Conservation (phyloP, 2,329 filamentous ascomycete species). For the Cytospora leucostoma region DNA sequence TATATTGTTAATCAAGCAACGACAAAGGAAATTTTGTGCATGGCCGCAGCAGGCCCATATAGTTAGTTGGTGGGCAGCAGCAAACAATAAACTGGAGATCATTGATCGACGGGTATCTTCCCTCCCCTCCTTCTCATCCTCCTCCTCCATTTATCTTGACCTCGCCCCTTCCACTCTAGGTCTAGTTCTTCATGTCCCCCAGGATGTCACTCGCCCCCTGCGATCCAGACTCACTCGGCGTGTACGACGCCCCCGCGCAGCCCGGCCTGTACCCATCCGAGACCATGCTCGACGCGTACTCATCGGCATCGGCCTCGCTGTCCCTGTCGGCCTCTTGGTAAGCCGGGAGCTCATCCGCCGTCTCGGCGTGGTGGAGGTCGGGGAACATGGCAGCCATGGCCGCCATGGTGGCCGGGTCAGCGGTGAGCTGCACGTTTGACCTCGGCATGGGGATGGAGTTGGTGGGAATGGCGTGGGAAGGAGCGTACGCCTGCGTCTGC, state of each 20-base stretch:
- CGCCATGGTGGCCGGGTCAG: conserved; percentile 27
- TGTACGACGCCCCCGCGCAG: conserved; percentile 31
- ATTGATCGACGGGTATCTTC: conserved; percentile 25
- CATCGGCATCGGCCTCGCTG: conserved; percentile 31
- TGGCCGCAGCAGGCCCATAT: no score
- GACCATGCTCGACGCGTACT: conserved; percentile 40
- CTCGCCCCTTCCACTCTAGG: not conserved
- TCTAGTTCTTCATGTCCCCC: conserved; percentile 32
- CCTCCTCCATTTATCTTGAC: not conserved
- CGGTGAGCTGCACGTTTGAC: conserved; percentile 15
- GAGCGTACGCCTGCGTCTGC: conserved; percentile 15
- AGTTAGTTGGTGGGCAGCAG: no score
- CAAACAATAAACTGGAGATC: conserved; percentile 13
- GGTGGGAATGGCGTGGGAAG: conserved; percentile 21
- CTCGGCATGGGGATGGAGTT: conserved; percentile 19
- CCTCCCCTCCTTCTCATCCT: not conserved
- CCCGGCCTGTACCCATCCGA: conserved; percentile 47
- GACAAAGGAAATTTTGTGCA: no score
- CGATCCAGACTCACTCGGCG: conserved; percentile 30
- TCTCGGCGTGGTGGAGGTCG: conserved; percentile 29
- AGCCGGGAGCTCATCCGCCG: conserved; percentile 44
- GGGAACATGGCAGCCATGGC: conserved; percentile 37
- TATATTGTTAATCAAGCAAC: no score
- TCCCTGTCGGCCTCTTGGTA: conserved; percentile 40
- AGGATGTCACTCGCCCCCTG: conserved; percentile 29